Evolutionary conservation across 2,329 filamentous ascomycete genomes (phyloP).

Genomic region (Colletotrichum sidae): DNA sequence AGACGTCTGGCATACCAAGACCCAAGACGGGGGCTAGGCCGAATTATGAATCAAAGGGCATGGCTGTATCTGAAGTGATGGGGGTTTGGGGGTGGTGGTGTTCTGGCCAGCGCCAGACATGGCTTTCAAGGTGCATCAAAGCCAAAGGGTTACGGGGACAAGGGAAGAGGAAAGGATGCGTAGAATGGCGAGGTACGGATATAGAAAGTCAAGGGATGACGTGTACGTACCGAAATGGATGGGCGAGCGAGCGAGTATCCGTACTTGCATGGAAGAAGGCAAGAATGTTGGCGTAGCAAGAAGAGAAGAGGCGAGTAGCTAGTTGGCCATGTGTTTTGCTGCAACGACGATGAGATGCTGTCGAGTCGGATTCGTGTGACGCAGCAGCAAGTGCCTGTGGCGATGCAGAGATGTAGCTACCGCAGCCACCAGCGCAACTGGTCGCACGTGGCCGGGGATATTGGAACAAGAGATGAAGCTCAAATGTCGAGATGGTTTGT

Average conservation of each 20-base stretch:
- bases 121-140: conserved; percentile 9
- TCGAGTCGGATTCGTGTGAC: not conserved
- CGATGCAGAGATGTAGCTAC: no score
- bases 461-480: not conserved
- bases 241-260: no score
- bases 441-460: not conserved
- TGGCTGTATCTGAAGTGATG: conserved; percentile 15
- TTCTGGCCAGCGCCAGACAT: conserved; percentile 9
- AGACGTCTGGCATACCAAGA: conserved; percentile 10
- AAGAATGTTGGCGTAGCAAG: no score
- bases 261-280: no score
- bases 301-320: no score
- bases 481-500: conserved; percentile 2
- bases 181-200: not conserved
- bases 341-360: not conserved
- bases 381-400: not conserved
- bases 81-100: conserved; percentile 5
- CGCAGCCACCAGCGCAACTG: no score
- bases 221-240: conserved; percentile 24
- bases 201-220: not conserved
- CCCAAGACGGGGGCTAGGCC: conserved; percentile 8
- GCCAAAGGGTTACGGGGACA: conserved; percentile 13
- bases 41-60: conserved; percentile 25
- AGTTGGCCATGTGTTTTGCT: no score
- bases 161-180: conserved; percentile 21